Evolutionary conservation across 768 basidiomycete species (phyloP).

Genomic region (Panaeolus papilionaceus): DNA sequence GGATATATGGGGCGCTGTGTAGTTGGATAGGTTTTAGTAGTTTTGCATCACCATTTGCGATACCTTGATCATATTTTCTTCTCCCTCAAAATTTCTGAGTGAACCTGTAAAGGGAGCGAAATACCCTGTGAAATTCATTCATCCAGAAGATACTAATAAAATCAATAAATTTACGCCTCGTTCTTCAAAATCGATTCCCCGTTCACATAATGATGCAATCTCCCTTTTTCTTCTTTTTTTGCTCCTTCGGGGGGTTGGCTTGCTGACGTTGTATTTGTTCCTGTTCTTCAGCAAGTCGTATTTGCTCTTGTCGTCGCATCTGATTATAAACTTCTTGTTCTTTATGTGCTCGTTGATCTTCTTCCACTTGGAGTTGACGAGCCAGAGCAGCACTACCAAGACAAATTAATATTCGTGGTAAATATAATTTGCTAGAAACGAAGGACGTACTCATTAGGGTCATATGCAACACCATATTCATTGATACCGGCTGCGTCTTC

Average conservation of each 20-base stretch:
- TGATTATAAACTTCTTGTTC: slow-evolving; percentile 37
- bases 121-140: not conserved
- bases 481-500: slow-evolving; percentile 47
- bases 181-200: not conserved
- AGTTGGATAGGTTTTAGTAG: not conserved
- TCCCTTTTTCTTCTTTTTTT: slow-evolving; percentile 49
- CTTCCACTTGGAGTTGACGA: slow-evolving; percentile 79
- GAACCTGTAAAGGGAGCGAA: not conserved
- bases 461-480: slow-evolving; percentile 40
- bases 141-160: slow-evolving; percentile 2
- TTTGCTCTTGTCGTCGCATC: slow-evolving; percentile 35
- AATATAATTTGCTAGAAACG: not conserved
- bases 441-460: slow-evolving; percentile 66
- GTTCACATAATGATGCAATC: slow-evolving; percentile 66
- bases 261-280: slow-evolving; percentile 27
- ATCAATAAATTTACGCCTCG: not conserved
- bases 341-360: slow-evolving; percentile 60
- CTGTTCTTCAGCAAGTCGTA: slow-evolving; percentile 28
- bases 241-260: slow-evolving; percentile 33
- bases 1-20: not conserved
- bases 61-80: not conserved
- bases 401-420: not conserved
- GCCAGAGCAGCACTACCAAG: slow-evolving; percentile 68
- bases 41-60: not conserved
- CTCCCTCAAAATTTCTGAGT: not conserved